Evolutionary conservation across 2,329 filamentous ascomycete genomes (phyloP).

Genomic region (Colletotrichum paranaense): DNA sequence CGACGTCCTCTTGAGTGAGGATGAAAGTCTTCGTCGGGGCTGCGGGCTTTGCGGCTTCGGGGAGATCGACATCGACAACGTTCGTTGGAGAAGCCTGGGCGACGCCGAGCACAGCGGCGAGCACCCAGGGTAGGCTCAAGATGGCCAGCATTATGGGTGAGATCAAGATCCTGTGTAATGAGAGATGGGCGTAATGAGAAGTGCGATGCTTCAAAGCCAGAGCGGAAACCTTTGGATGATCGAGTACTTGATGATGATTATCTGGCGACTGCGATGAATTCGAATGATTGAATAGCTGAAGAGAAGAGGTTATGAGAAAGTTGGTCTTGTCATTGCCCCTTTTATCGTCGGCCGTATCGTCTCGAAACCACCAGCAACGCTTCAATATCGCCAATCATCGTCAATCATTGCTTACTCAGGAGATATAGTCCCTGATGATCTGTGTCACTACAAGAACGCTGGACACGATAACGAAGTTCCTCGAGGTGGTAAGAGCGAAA

Average conservation of each 20-base stretch:
- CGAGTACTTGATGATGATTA: background rate
- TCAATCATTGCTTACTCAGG: background rate
- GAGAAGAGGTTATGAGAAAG: background rate
- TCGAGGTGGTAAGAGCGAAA: background rate
- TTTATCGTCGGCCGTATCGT: background rate
- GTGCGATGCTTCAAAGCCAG: background rate
- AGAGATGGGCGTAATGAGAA: background rate
- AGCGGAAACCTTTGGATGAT: background rate
- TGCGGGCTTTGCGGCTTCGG: background rate
- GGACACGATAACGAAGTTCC: background rate
- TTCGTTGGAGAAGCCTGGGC: background rate
- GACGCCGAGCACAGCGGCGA: background rate
- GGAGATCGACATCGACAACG: background rate
- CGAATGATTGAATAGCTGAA: no score
- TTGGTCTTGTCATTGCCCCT: background rate
- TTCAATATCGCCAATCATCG: background rate
- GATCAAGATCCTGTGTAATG: background rate
- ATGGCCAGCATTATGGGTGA: background rate
- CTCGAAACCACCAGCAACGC: background rate
- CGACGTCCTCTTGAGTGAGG: background rate
- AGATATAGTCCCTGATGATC: background rate
- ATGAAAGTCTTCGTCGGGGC: background rate
- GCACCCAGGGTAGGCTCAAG: background rate
- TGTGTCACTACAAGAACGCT: background rate
- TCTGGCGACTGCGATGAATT: background rate